These are phyloP conservation scores for Maudiozyma humilis DNA, from an alignment of 1,139 yeast species.

Conservation along the genomic window DNA sequence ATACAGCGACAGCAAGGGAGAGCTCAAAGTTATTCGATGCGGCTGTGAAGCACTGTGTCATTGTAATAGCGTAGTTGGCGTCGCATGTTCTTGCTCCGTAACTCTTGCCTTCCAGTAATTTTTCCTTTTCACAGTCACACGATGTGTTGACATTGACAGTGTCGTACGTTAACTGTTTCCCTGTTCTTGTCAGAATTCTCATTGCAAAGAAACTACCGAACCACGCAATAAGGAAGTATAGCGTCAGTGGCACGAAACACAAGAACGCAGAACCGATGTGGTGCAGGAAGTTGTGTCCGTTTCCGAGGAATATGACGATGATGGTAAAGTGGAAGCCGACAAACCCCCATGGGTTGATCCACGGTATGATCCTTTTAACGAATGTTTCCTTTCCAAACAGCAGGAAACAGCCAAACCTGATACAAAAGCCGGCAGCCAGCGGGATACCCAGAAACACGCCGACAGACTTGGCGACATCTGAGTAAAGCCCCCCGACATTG, in stretches of 20 bases:
- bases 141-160: not conserved
- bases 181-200: conserved; percentile 29
- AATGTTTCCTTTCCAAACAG: conserved; percentile 31
- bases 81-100: conserved; percentile 31
- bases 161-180: not conserved
- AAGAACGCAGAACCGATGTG: conserved; percentile 45
- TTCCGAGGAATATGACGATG: conserved; percentile 44
- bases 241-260: conserved; percentile 43
- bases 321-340: conserved; percentile 48
- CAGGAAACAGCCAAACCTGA: conserved; percentile 33
- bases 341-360: conserved; percentile 43
- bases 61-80: conserved; percentile 38
- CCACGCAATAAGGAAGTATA: conserved; percentile 46
- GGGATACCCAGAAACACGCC: conserved; percentile 52
- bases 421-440: conserved; percentile 39
- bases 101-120: conserved; percentile 11
- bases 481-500: conserved; percentile 30
- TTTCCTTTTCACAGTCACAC: conserved; percentile 38
- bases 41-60: conserved; percentile 51
- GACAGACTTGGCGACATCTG: conserved; percentile 44
- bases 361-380: conserved; percentile 34
- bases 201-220: conserved; percentile 38
- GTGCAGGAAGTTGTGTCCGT: conserved; percentile 44
- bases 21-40: conserved; percentile 50
- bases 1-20: conserved; percentile 47